Evolutionary conservation across 148 eudicot species (phyloP), one percentile per base, ranked within the genome.

Genomic region (Beta vulgaris): DNA sequence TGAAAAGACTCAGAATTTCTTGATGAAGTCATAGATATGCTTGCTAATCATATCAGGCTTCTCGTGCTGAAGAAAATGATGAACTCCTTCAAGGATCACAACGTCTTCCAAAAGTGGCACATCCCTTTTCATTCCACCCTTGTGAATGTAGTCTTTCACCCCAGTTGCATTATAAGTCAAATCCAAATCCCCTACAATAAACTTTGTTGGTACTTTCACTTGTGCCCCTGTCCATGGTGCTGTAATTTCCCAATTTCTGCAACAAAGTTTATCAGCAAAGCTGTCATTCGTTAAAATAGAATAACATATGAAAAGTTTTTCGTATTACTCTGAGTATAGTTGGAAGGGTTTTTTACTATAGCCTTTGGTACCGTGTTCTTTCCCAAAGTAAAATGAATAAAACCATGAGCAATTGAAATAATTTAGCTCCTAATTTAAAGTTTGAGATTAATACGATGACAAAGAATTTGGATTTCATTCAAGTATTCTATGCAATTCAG

Each of bases 61-160:
- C 71, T 81, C 84, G 37, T 81, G 43, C 14, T 81, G 84, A 55
- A 81, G 77, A 62, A 81, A 81, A 76, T 81, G 78, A 0, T 74
- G 74, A 40, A 77, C 77, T 68, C 81, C 84, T 68, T 81, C 55
- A 36, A 81, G 68, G 19, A 81, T 32, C 0, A 81, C 84, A 21
- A 81, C 78, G 3, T 81, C 84, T 14, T 81, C 34, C 31, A 81
- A 69, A 58, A 73, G 53, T 2, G 84, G 84, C 43, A 81, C 84
- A 60, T 76, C 69, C 59, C 39, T 81, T 69, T 81, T 68, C 84
- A 81, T 81, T 55, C 80, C 81, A 34, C 81, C 84, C 28, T 77
- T 77, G 70, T 72, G 57, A 37, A 81, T 62, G 54, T 81, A 81
- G 11, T 81, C 84, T 26, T 81, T 29, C 5, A 81, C 84, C 19